Base-by-base conservation (phyloP, 1,284 basidiomycete genomes). In the Ustilago curta region DNA sequence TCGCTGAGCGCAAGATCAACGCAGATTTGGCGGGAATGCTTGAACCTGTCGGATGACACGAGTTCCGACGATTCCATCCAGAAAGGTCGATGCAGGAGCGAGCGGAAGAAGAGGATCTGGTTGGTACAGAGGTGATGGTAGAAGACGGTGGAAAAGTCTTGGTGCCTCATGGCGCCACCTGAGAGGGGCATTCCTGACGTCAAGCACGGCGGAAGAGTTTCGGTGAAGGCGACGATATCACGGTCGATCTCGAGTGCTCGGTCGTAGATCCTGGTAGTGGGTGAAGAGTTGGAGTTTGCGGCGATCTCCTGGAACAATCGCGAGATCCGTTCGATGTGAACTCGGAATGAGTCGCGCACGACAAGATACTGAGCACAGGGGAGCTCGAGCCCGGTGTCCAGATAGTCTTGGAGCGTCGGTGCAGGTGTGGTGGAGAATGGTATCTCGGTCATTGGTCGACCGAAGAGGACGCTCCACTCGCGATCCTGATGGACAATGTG, bases 31-130 rank as follows among this genome's bases (percentile, higher is more conserved):
- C 70, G 70, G n/a, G 70, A 72, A 25, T 39, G 47, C 42, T 49
- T 62, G 60, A 53, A 72, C 6, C 25, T 43, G 25, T 67, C 60
- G 11, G 60, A 53, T 4, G 57, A 63, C 11, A 68, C 48, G 12
- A 63, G 47, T n/a, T 72, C 70, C 6, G 59, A 59, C 9, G 70
- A 67, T 57, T 72, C 70, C 70, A 72, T 72, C 70, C 70, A 72
- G 35, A 72, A 72, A 12, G 70, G 70, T 25, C 70, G 64, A 40
- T 72, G 70, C 4, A 72, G 56, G 27, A 72, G 47, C 44, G 70
- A 72, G 37, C 70, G 70, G 57, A 72, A 72, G 40, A 72, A 68
- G 27, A 68, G 52, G 58, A 72, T 64, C 57, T 72, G 70, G 35
- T 72, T 72, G 29, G 64, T 72, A 44, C 64, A 67, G 3, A 72